phyloP scores from a whole-genome alignment of 139 green algal genomes.

The Pseudopediastrum boryanum region DNA sequence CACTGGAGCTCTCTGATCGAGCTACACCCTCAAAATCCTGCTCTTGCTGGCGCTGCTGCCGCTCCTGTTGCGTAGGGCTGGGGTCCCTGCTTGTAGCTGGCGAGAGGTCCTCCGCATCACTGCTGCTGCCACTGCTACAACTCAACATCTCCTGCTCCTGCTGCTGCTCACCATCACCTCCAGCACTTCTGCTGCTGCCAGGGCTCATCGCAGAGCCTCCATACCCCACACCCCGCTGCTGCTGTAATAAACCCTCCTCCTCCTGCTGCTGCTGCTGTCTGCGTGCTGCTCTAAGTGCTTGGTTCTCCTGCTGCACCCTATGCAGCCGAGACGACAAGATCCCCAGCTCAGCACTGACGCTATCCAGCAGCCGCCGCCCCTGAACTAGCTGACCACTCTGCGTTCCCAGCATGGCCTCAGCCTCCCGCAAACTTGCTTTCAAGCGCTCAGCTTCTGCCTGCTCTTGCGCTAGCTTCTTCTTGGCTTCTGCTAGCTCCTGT shows the following conservation, averaged over 20 bases:
- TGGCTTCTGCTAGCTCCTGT: conserved; percentile 19
- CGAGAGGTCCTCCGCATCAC: background rate
- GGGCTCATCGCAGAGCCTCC: background rate
- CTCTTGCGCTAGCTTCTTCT: conserved; percentile 19
- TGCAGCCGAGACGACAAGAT: conserved; percentile 44
- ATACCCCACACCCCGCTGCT: too few species aligned
- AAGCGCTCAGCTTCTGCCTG: conserved; percentile 17
- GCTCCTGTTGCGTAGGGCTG: background rate
- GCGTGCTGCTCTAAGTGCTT: background rate
- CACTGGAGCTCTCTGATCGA: background rate
- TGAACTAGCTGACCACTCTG: conserved; percentile 43
- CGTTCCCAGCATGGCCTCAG: conserved; percentile 10
- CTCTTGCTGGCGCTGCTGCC: background rate
- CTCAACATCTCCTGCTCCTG: conserved; percentile 1
- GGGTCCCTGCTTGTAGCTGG: too few species aligned
- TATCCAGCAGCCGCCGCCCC: conserved; percentile 44
- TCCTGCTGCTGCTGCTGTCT: conserved; percentile 16
- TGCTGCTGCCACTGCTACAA: background rate
- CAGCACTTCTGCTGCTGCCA: background rate
- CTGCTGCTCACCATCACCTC: background rate
- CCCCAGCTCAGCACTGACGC: conserved; percentile 55
- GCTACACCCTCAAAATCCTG: background rate
- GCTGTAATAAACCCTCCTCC: background rate
- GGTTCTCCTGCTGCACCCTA: conserved; percentile 31
- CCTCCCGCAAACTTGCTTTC: background rate